Evolutionary conservation across 306 rosid genomes (phyloP).

Genomic region (Leucaena leucocephala): DNA sequence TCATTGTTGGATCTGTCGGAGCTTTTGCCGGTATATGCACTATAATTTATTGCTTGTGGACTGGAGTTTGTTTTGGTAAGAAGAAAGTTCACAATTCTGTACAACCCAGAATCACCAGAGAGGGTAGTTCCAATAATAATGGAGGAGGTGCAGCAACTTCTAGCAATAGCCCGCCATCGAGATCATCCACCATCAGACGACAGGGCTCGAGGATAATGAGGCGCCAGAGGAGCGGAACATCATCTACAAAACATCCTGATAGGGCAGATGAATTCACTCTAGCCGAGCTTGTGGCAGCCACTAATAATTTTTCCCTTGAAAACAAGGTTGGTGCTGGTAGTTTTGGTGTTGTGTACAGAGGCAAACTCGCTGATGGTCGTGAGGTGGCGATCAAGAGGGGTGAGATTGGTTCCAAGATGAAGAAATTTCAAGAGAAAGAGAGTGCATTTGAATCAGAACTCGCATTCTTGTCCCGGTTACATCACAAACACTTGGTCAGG

Average conservation of each 20-base stretch:
- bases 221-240: constrained; percentile 96
- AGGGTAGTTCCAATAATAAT: constrained; percentile 64
- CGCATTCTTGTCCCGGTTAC: constrained; percentile 85
- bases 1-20: constrained; percentile 83
- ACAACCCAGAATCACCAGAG: constrained; percentile 89
- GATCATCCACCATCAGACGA: constrained; percentile 72
- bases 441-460: constrained; percentile 90
- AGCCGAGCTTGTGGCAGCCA: constrained; percentile 73
- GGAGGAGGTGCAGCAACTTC: constrained; percentile 43
- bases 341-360: constrained; percentile 87
- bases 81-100: constrained; percentile 90
- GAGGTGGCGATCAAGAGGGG: constrained; percentile 94
- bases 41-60: constrained; percentile 70
- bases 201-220: constrained; percentile 84
- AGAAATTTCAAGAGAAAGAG: constrained; percentile 93
- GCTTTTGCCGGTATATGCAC: constrained; percentile 74
- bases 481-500: constrained; percentile 92
- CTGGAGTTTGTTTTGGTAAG: constrained; percentile 85
- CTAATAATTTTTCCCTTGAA: constrained; percentile 63
- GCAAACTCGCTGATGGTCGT: constrained; percentile 72
- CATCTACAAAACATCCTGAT: constrained; percentile 74
- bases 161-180: constrained; percentile 68
- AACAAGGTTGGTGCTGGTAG: constrained; percentile 92
- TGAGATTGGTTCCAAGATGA: constrained; percentile 54
- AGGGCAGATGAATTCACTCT: constrained; percentile 80